Evolutionary conservation across 495 filamentous ascomycete species (phyloP), one percentile per base, ranked within the genome.

Genomic region (Sabuloglossum arenarium): DNA sequence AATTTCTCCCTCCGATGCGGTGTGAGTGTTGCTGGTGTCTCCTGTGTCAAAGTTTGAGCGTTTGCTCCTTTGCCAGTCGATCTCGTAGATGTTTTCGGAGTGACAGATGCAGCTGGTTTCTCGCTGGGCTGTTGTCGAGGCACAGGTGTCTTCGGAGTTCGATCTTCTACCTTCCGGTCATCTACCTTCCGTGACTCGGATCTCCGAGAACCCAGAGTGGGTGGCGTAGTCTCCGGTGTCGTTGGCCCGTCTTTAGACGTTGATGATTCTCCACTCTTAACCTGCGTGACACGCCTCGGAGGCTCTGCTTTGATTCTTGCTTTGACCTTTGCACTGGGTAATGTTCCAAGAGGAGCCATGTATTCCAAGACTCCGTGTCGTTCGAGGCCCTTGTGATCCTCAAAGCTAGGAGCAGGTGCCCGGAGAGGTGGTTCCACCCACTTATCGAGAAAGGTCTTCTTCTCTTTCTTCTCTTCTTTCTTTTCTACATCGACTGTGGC

Each of bases 371-470:
- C 80, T 52, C 79, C 79, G 60, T 78, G 72, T 29, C 79, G 69
- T 59, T 79, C 68, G 60, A 79, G 70, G 58, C 74, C 80, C 47
- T 62, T 61, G 62, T 75, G 67, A 56, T 90, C 86, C 65, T 76
- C 72, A 64, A 79, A 90, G 59, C 81, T 86, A 1, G 86, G 76
- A 27, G 65, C 67, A 59, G 83, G 80, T 28, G 72, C 68, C 59
- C 79, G 75, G 37, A 82, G 60, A 6, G 78, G 72, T 3, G 86
- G 86, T 67, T 93, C 86, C 46, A 75, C 66, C 86, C 86, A 90
- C 46, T 71, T 69, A 53, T 77, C 70, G 65, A 76, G 69, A 30
- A 72, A 68, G 12, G 63, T 61, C 62, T 68, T 55, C 61, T 62
- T 57, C 55, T 67, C 60, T 32, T 60, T 28, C 16, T 51, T 47